A percentile compares a stretch with the other conserved stretches of the same genome.
Conservation (phyloP, 1,139 yeast species). For the Arxiozyma slooffiae region DNA sequence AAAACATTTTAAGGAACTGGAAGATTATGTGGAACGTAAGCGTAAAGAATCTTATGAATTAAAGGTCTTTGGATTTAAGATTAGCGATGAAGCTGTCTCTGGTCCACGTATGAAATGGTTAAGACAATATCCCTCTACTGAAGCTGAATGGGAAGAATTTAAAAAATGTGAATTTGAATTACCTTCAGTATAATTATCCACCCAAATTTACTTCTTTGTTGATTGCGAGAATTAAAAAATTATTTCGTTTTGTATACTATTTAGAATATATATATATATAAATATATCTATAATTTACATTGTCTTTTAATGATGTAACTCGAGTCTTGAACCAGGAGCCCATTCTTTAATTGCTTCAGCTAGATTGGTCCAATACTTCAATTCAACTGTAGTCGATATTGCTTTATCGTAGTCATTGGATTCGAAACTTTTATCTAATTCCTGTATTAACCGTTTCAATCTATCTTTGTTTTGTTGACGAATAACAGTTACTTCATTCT, state of each 20-base stretch:
- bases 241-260: not conserved
- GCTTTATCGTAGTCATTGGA: constrained; percentile 38
- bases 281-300: not conserved
- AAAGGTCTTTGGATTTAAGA: constrained; percentile 78
- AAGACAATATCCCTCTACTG: constrained; percentile 58
- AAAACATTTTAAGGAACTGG: constrained; percentile 81
- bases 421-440: constrained; percentile 30
- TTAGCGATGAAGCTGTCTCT: constrained; percentile 61
- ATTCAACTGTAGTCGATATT: constrained; percentile 54
- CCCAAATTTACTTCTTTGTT: not conserved
- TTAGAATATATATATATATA: not conserved
- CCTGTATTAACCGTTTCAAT: constrained; percentile 36
- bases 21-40: constrained; percentile 45
- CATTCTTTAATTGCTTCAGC: constrained; percentile 65
- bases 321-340: constrained; percentile 63
- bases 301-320: constrained; percentile 26
- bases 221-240: not conserved
- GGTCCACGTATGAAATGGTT: constrained; percentile 97
- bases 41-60: constrained; percentile 46
- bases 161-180: constrained; percentile 52
- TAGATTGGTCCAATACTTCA: constrained; percentile 81
- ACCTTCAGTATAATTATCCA: constrained; percentile 29
- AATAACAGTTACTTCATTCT: constrained; percentile 47
- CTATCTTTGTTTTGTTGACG: constrained; percentile 47
- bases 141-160: constrained; percentile 49